Percentiles rank a stretch among this genome's conserved stretches.
phyloP scores from a whole-genome alignment of 2,329 filamentous ascomycete genomes.

The Colletotrichum truncatum region DNA sequence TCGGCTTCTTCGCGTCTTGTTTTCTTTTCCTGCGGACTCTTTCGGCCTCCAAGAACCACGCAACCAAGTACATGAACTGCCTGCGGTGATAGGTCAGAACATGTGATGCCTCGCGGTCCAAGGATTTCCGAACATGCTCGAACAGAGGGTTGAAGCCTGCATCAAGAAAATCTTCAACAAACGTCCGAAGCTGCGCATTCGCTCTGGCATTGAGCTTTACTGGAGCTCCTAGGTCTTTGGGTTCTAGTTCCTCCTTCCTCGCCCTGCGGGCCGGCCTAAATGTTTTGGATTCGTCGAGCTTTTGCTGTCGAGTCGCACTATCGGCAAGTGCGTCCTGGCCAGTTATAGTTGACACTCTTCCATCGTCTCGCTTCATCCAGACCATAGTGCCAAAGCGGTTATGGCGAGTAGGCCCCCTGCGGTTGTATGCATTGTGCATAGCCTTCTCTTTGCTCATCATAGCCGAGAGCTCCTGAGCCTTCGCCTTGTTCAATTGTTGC shows the following conservation, averaged over 20 bases:
- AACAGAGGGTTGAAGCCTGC: constrained; percentile 95
- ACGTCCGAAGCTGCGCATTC: constrained; percentile 79
- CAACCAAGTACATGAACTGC: constrained; percentile 91
- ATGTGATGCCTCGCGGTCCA: constrained; percentile 89
- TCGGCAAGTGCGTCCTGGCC: constrained; percentile 87
- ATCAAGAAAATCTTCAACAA: constrained; percentile 94
- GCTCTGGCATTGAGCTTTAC: constrained; percentile 76
- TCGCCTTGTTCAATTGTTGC: constrained; percentile 72
- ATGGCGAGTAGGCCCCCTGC: constrained; percentile 84
- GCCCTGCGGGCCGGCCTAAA: constrained; percentile 82
- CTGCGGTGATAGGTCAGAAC: constrained; percentile 79
- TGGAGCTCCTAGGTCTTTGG: constrained; percentile 80
- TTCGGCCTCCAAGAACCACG: constrained; percentile 93
- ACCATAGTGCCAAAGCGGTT: constrained; percentile 97
- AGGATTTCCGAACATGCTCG: constrained; percentile 83
- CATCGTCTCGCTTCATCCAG: constrained; percentile 89
- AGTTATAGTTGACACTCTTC: constrained; percentile 85
- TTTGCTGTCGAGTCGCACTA: constrained; percentile 76
- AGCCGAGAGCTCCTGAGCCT: constrained; percentile 76
- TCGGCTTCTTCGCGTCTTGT: constrained; percentile 57
- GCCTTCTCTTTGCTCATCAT: constrained; percentile 84
- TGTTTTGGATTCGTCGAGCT: constrained; percentile 91
- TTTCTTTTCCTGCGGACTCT: constrained; percentile 73
- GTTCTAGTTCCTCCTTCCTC: constrained; percentile 68
- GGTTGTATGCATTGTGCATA: constrained; percentile 82